phyloP scores from a whole-genome alignment of 306 rosid genomes.

The Gynostemma pentaphyllum region DNA sequence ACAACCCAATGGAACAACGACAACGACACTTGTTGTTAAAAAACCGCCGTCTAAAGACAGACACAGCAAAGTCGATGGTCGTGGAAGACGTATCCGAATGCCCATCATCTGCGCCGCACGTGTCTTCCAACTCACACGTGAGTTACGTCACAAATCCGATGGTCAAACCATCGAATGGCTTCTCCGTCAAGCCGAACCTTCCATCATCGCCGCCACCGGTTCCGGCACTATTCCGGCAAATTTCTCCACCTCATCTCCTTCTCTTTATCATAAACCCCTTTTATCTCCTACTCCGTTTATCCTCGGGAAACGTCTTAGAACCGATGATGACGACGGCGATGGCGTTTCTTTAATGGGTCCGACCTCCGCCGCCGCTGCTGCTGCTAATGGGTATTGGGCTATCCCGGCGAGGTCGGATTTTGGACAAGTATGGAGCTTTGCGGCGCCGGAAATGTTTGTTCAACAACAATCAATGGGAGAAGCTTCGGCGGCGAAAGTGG shows the following conservation, averaged over 20 bases:
- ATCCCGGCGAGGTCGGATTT: slow-evolving; percentile 63
- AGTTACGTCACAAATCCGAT: slow-evolving; percentile 91
- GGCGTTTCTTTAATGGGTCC: slow-evolving; percentile 43
- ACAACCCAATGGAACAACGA: slow-evolving; percentile 22
- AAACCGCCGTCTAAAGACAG: slow-evolving; percentile 91
- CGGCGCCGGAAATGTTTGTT: slow-evolving; percentile 45
- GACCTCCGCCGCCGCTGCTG: too few species aligned
- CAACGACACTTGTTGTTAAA: slow-evolving; percentile 26
- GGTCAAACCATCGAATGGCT: slow-evolving; percentile 99
- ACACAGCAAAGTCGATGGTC: slow-evolving; percentile 90
- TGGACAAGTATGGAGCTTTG: slow-evolving; percentile 93
- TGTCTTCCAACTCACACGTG: slow-evolving; percentile 93
- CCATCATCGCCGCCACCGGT: slow-evolving; percentile 96
- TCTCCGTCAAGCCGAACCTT: slow-evolving; percentile 96
- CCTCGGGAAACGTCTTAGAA: slow-evolving; percentile 76
- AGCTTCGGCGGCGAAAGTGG: slow-evolving; percentile 90
- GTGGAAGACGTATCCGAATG: slow-evolving; percentile 95
- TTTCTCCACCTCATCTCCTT: slow-evolving; percentile 43
- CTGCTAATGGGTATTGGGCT: slow-evolving; percentile 66
- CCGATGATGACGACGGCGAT: slow-evolving; percentile 43
- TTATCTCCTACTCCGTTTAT: too few species aligned
- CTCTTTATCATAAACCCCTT: too few species aligned
- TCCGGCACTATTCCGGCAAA: slow-evolving; percentile 86
- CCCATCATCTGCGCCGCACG: slow-evolving; percentile 95
- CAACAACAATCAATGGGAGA: slow-evolving; percentile 70